These are phyloP conservation scores for Beverwykella pulmonaria DNA, from an alignment of 495 filamentous ascomycete species.

Conservation along the genomic window DNA sequence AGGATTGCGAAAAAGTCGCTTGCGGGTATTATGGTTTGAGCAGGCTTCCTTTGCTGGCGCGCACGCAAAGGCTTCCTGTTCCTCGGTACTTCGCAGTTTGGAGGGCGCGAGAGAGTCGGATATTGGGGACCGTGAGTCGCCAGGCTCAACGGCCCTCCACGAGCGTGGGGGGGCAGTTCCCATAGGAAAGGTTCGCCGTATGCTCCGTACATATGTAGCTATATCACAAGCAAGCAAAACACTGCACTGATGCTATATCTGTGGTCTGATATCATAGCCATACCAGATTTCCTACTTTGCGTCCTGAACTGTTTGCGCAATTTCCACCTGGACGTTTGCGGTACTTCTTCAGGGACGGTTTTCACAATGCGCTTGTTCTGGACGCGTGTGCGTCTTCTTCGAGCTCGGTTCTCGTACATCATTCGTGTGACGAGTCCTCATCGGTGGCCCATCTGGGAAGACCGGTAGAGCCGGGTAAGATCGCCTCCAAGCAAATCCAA, in stretches of 20 bases:
- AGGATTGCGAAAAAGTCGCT: background rate
- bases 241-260: background rate
- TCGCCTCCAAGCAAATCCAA: background rate
- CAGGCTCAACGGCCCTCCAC: background rate
- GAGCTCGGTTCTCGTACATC: background rate
- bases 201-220: background rate
- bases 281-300: background rate
- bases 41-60: background rate
- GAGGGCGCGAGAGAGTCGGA: background rate
- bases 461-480: constrained; percentile 18
- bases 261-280: background rate
- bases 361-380: background rate
- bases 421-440: constrained; percentile 6
- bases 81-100: background rate
- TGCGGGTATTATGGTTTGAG: background rate
- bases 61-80: background rate
- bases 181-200: background rate
- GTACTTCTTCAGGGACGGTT: background rate
- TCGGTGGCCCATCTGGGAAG: background rate
- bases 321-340: constrained; percentile 2
- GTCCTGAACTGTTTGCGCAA: background rate
- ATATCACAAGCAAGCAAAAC: background rate
- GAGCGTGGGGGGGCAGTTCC: background rate
- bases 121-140: background rate
- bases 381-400: background rate